Evolutionary conservation across 1,284 basidiomycete genomes (phyloP), one percentile per base, ranked within the genome.

Genomic region (Sporisorium graminicola): DNA sequence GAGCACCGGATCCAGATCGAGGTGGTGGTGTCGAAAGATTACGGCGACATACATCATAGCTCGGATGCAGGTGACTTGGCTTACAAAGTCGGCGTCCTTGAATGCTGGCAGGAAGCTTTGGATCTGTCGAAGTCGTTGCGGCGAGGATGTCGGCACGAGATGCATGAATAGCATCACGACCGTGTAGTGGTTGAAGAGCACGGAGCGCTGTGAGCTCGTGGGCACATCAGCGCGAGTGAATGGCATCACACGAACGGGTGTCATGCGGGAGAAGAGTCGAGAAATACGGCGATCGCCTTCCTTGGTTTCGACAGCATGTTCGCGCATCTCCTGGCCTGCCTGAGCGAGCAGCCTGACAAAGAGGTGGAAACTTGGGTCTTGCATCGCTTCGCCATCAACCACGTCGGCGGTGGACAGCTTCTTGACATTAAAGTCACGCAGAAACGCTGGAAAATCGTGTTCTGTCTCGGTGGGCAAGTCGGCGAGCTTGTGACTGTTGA

Each of bases 161-260:
- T 92, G 90, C 54, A 94, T 89, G 7, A 91, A 91, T n/a, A 94
- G 88, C 20, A 92, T 90, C 76, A 93, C 89, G 16, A 92, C 90
- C 47, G 90, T 90, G 81, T 94, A 92, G 27, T 95, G 91, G 85
- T 98, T 98, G 86, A 92, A 91, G 13, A 98, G 88, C 88, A 92
- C 91, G 0, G 93, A 93, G 2, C 94, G 88, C 58, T 93, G 90
- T 0, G 91, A 90, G 5, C 90, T 77, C 88, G 18, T 87, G 83
- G 31, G 87, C n/a, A 77, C 70, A 2, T 71, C 54, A 1, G 47
- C 37, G 20, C 62, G 59, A 0, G 78, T 77, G 62, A 85, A 85
- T 2, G 77, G 71, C 86, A 94, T 88, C 10, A 89, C 87, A 3
- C 91, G 90, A 22, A 95, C 89, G 0, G 95, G 94, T 12, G 92